Evolutionary conservation across 169 alveolate genomes (phyloP), one percentile per base, ranked within the genome.

Genomic region (Theileria orientalis): DNA sequence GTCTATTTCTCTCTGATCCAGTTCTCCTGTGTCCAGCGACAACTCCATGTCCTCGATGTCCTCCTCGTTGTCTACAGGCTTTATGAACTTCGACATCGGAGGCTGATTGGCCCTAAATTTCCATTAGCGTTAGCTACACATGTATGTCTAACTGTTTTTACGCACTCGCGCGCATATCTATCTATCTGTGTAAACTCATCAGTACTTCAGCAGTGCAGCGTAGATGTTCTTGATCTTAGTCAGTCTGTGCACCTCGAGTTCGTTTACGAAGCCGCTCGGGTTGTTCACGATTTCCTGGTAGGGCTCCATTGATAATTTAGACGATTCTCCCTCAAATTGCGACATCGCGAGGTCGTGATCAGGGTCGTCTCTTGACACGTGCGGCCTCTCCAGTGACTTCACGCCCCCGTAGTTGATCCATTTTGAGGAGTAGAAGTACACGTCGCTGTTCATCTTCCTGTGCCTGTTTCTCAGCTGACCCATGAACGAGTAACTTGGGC

Each of bases 401-500:
- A 67, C 57, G 16, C 83, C 27, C 2, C 47, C 76, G 35, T 79
- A 79, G 23, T 72, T 49, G 27, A 72, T 59, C 35, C 46, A 35
- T 46, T 79, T 79, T 16, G 73, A 32, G 27, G 57, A 79, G 41
- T 66, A 44, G 83, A 35, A 82, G 33, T 74, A 82, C 41, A 82
- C 83, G 14, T 82, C 84, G 64, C 73, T 74, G 14, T 44, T 66
- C n/a, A 82, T 82, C 42, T 44, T 74, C 21, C 89, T 49, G 44
- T 82, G 89, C 13, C 85, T 63, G 21, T 68, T 49, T 19, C 89
- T 49, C 54, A 82, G 51, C 35, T 57, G 79, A 13, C 76, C 62
- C 75, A 82, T 62, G 51, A 82, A 44, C 9, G 83, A 68, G 52
- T 72, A 62, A 44, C 66, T 82, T 21, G 89, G 89, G 32, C 66